Conservation (phyloP, 225 moss, liverwort and hornwort species). For the Rhytidiadelphus loreus region DNA sequence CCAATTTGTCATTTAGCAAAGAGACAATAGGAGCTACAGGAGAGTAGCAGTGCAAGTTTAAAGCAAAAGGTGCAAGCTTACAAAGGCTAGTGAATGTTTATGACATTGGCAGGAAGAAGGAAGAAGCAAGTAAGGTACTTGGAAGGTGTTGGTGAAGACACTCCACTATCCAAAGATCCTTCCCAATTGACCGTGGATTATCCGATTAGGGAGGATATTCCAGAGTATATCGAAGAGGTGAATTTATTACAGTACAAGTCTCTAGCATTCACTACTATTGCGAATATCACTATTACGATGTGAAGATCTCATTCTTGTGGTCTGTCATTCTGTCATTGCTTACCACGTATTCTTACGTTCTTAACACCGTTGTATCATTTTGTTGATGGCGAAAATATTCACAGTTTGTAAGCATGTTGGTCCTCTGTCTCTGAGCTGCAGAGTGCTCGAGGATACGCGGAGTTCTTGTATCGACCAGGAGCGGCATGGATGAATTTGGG, state of each 20-base stretch:
- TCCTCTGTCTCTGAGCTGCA: neutral
- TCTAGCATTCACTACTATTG: neutral
- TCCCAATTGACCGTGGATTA: neutral
- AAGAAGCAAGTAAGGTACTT: slow-evolving; percentile 12
- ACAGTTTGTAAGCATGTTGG: neutral
- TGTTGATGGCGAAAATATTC: neutral
- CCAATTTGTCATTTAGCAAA: neutral
- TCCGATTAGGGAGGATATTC: neutral
- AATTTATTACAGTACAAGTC: neutral
- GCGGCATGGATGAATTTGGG: slow-evolving; percentile 16
- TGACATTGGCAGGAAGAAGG: slow-evolving; percentile 3
- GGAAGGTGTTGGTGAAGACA: neutral
- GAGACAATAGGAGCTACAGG: neutral
- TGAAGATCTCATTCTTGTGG: neutral
- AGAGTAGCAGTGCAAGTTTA: neutral
- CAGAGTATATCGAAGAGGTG: slow-evolving; percentile 14
- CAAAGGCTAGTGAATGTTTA: neutral
- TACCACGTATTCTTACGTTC: neutral
- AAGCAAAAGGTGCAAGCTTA: neutral
- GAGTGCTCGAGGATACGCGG: slow-evolving; percentile 21
- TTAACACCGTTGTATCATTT: neutral
- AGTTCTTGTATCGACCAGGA: slow-evolving; percentile 24
- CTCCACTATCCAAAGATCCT: neutral
- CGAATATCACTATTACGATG: neutral
- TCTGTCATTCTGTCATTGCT: neutral